phyloP scores from a whole-genome alignment of 1,139 yeast species.

The Diutina neorugosa region DNA sequence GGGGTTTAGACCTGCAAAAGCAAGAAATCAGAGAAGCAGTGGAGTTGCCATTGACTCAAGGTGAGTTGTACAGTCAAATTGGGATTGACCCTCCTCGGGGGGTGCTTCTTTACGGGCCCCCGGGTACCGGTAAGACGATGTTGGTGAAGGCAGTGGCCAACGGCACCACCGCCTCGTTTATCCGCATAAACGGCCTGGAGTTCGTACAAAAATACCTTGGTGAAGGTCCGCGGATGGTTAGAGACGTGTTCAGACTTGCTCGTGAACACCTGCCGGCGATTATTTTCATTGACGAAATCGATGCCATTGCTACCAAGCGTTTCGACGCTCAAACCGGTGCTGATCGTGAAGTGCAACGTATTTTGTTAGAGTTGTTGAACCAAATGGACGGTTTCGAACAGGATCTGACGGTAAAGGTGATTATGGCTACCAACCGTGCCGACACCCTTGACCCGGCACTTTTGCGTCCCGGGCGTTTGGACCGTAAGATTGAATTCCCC shows the following conservation, averaged over 20 bases:
- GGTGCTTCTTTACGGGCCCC: constrained; percentile 93
- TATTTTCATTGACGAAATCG: constrained; percentile 95
- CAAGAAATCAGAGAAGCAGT: constrained; percentile 98
- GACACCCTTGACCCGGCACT: constrained; percentile 96
- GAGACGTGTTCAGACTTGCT: constrained; percentile 95
- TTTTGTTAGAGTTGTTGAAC: constrained; percentile 84
- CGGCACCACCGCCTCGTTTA: constrained; percentile 88
- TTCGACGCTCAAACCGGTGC: constrained; percentile 99
- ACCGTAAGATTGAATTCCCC: constrained; percentile 96
- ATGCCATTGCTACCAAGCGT: constrained; percentile 97
- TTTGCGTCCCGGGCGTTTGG: constrained; percentile 96
- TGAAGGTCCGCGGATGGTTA: constrained; percentile 99
- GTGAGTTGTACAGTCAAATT: constrained; percentile 89
- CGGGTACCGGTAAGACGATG: constrained; percentile 99
- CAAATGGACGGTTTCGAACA: constrained; percentile 99
- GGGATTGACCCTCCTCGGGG: constrained; percentile 99
- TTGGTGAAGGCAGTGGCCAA: constrained; percentile 98
- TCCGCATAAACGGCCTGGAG: constrained; percentile 95
- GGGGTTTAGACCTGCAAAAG: constrained; percentile 98
- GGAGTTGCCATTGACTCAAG: constrained; percentile 87
- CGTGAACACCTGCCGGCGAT: constrained; percentile 96
- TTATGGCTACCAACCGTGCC: constrained; percentile 98
- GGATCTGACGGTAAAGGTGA: constrained; percentile 87
- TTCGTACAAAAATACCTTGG: constrained; percentile 97
- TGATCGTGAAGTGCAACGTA: constrained; percentile 98